Evolutionary conservation across 495 filamentous ascomycete species (phyloP).

Genomic region (Trichocladium antarcticum): DNA sequence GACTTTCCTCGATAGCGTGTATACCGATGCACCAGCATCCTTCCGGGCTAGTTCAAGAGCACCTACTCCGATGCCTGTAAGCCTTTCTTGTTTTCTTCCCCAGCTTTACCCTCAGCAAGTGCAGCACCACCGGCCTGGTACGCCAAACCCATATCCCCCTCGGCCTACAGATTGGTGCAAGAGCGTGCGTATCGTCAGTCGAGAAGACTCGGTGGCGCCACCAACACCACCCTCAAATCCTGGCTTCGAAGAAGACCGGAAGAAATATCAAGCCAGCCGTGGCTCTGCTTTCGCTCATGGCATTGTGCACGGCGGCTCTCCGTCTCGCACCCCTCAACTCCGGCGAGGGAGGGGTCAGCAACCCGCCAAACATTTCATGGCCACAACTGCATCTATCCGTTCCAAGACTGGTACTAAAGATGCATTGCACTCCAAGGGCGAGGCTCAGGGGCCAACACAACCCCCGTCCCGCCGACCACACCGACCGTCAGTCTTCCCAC

Average conservation of each 20-base stretch:
- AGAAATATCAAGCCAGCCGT: not conserved
- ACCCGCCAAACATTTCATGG: constrained; percentile 33
- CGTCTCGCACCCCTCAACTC: not conserved
- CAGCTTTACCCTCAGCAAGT: constrained; percentile 9
- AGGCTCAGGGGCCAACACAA: constrained; percentile 30
- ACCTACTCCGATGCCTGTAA: constrained; percentile 71
- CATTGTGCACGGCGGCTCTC: not conserved
- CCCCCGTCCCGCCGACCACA: constrained; percentile 49
- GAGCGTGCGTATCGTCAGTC: constrained; percentile 34
- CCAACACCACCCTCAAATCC: constrained; percentile 11
- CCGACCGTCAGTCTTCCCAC: constrained; percentile 54
- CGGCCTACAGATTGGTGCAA: constrained; percentile 15
- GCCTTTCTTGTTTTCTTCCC: constrained; percentile 31
- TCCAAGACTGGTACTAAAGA: constrained; percentile 32
- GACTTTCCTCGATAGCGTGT: constrained; percentile 69
- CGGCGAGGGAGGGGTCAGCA: constrained; percentile 6
- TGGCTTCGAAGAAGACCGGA: not conserved
- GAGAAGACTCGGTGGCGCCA: constrained; percentile 20
- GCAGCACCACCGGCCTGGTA: not conserved
- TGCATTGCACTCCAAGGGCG: constrained; percentile 28
- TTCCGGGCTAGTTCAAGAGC: constrained; percentile 58
- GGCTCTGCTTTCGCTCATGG: constrained; percentile 2
- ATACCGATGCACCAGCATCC: constrained; percentile 49
- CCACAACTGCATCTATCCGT: constrained; percentile 29
- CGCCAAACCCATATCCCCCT: not conserved